Evolutionary conservation across 202 grass and related monocot species (phyloP), one percentile per base, ranked within the genome.

Genomic region (Cymbopogon flexuosus): DNA sequence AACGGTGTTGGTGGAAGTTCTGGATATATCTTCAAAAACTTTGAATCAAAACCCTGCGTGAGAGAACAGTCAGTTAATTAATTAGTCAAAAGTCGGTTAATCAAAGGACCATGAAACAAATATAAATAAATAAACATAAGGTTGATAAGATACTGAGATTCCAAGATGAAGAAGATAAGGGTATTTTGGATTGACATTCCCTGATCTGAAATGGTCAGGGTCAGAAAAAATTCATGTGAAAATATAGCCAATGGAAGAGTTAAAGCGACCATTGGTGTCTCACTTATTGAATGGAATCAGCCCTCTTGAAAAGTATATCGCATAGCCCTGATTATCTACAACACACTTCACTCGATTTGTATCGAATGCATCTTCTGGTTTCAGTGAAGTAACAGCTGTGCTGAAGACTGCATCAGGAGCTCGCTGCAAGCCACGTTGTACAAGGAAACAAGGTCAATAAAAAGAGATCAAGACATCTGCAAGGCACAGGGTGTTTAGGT

Each of bases 361-460:
- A 41, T 98, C 92, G 10, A 88, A 89, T 45, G 90, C 86, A 83
- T 98, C 83, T 91, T 94, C 88, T 78, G 73, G 79, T 89, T 94
- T 98, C 71, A 98, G 69, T 69, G 84, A 81, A 54, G 90, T 93
- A 31, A 88, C 88, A 68, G 90, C 92, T 82, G 92, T 94, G 80
- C 95, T 98, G 82, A 98, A 98, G 5, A 98, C 95, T 19, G 90
- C 95, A 47, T 98, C 95, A 89, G 95, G 95, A 94, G 95, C 80
- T 83, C 61, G 63, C 92, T 95, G 79, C 36, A 86, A 86, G 11
- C 18, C 49, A 89, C 34, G 84, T 73, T 52, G 18, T 65, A 0
- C 21, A 58, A 33, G 19, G 6, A 43, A 72, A 78, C 34, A 15
- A 70, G 12, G 1, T 58, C 37, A 5, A 75, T 19, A 61, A 82